These are phyloP conservation scores for Penicillium digitatum DNA, from an alignment of 2,329 filamentous ascomycete genomes.

Conservation along the genomic window DNA sequence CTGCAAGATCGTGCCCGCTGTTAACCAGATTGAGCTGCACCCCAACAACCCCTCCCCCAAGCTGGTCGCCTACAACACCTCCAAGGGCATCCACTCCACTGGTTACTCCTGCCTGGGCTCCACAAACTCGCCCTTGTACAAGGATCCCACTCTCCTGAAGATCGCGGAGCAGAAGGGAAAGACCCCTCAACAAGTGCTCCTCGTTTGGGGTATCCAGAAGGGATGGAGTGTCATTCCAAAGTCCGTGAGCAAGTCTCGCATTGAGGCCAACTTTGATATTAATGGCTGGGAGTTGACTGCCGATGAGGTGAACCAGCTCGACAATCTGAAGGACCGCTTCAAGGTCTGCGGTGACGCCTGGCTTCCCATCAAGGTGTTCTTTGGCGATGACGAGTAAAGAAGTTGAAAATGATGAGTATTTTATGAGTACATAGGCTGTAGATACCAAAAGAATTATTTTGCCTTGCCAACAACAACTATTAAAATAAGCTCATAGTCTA, in stretches of 20 bases:
- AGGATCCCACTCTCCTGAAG: constrained; percentile 50
- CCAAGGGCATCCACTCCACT: constrained; percentile 53
- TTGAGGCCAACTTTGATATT: constrained; percentile 71
- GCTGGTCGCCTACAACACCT: constrained; percentile 50
- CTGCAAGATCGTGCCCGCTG: constrained; percentile 51
- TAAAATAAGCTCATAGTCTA: not conserved
- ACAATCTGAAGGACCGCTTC: constrained; percentile 68
- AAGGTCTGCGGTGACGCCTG: constrained; percentile 75
- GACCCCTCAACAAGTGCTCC: constrained; percentile 52
- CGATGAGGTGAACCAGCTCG: constrained; percentile 68
- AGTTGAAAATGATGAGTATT: constrained; percentile 16
- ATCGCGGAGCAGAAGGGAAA: constrained; percentile 56
- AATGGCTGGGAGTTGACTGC: constrained; percentile 69
- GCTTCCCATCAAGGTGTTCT: constrained; percentile 73
- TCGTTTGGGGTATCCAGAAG: constrained; percentile 74
- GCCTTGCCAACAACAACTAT: not conserved
- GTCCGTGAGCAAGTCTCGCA: constrained; percentile 68
- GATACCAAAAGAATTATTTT: constrained; percentile 21
- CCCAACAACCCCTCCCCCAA: constrained; percentile 67
- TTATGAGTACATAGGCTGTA: constrained; percentile 22
- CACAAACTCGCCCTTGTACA: constrained; percentile 52
- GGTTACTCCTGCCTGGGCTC: constrained; percentile 57
- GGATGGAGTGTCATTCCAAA: constrained; percentile 84
- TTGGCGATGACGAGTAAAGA: constrained; percentile 71
- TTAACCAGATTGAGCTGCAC: constrained; percentile 54